Evolutionary conservation across 371 early-diverging fungal species (phyloP).

Genomic region (Lichtheimia corymbifera): DNA sequence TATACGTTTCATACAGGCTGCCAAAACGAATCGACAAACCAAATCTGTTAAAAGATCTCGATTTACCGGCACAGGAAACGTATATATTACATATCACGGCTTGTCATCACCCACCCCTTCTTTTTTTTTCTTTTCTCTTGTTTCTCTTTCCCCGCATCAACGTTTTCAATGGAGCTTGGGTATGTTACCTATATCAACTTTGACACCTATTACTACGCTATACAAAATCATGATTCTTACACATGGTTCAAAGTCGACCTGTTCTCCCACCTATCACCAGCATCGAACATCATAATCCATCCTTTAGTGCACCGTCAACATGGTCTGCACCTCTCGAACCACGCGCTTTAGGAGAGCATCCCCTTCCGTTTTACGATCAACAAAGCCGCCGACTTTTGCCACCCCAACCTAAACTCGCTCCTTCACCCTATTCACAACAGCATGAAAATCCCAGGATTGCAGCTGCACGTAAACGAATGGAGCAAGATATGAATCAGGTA

Average conservation of each 20-base stretch:
- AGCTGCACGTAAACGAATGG: constrained; percentile 8
- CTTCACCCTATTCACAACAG: constrained; percentile 1
- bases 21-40: constrained; percentile 10
- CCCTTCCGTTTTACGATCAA: constrained; percentile 6
- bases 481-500: constrained; percentile 21
- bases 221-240: no score
- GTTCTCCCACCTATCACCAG: constrained; percentile 16
- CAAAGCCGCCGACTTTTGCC: constrained; percentile 1
- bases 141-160: neutral
- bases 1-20: constrained; percentile 2
- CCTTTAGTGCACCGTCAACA: neutral
- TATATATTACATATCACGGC: neutral
- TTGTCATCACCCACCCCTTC: neutral
- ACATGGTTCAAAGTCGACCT: constrained; percentile 3
- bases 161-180: constrained; percentile 5
- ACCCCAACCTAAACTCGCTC: constrained; percentile 10
- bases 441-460: constrained; percentile 6
- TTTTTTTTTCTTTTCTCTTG: neutral
- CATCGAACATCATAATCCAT: constrained; percentile 8
- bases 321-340: constrained; percentile 4
- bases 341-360: constrained; percentile 7
- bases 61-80: neutral
- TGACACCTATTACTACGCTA: no score
- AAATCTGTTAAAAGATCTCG: constrained; percentile 13
- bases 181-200: neutral